Base-by-base conservation (phyloP, 1,284 basidiomycete species). In the Ustilago loliicola region DNA sequence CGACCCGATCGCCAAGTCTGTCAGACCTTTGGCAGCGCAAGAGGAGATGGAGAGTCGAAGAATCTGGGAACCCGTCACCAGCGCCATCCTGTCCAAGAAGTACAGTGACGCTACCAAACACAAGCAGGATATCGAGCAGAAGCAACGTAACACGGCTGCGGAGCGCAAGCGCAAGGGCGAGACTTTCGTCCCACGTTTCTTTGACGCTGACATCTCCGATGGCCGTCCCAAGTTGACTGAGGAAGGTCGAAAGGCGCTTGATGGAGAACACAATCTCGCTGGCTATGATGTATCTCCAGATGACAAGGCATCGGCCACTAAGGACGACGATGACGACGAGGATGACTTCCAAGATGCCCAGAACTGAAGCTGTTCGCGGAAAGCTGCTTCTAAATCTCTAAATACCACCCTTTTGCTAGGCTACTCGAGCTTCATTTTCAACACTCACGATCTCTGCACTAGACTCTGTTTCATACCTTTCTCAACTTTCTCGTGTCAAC, bases 21-120 rank as follows among this genome's bases (percentile, higher is more conserved):
- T 98, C 50, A 90, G 96, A 27, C 92, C 94, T 7, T 83, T 98
- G 58, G 90, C 91, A 72, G 90, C 90, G 84, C 96, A 98, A 86
- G 89, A 91, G 29, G 89, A 90, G 19, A 88, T 90, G 72, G 97
- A 99, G 88, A 96, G 94, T 72, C 89, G 95, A 71, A 91, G 91
- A 88, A 87, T 98, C 67, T 98, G 96, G 97, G 91, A 93, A 61
- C 90, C 89, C 42, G 95, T 99, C 23, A 86, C 82, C 25, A 73
- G 62, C 88, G 91, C 82, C 0, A 88, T 98, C 65, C 61, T 94
- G 55, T 89, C 88, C 82, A 98, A 97, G 89, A 93, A 97, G 87
- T 98, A 91, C 88, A 89, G 74, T 52, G 67, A 70, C 23, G 83
- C 83, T 13, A 84, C 83, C 27, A 77, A 77, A 66, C 50, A 68